Evolutionary conservation across 441 rosid genomes (phyloP), one percentile per base, ranked within the genome.

Genomic region (Jatropha multifida): DNA sequence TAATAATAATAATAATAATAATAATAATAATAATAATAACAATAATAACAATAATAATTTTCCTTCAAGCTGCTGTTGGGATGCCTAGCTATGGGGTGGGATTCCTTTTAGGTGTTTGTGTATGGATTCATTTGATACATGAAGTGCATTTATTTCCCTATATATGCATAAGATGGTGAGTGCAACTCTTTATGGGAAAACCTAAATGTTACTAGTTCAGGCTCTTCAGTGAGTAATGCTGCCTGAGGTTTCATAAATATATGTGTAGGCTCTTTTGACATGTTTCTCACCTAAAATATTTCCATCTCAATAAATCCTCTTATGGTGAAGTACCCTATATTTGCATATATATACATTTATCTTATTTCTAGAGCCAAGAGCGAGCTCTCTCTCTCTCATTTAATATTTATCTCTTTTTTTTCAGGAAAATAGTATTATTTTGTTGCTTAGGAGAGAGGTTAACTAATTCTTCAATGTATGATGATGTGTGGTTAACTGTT

Each of bases 201-300:
- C 86, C 92, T 88, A 82, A 73, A 83, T 83, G 86, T 80, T 88
- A 76, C 81, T 76, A 76, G 81, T 83, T 88, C 83, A 77, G 78
- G 84, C 71, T 77, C 78, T 81, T 70, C 67, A 5, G 71, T 69
- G 72, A 87, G 78, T 77, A 75, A 77, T 74, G 65, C 70, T 75
- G 71, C 27, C 65, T 42, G 49, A 56, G 77, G 72, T 61, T 73
- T 76, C 76, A 68, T 75, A 75, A 44, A 75, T 76, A 75, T 75
- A 70, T 74, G 68, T 61, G 66, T 41, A 77, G 73, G 46, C 71
- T 69, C 78, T 59, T 82, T 78, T 75, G 71, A 71, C 74, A 74
- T 77, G 75, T 72, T 48, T 71, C 78, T 73, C 69, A n/a, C 63
- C 64, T 52, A 49, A 20, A 44, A 11, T 55, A 49, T 60, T 23